Evolutionary conservation across 202 grass and related monocot species (phyloP), one percentile per base, ranked within the genome.

Genomic region (Digitaria exilis): DNA sequence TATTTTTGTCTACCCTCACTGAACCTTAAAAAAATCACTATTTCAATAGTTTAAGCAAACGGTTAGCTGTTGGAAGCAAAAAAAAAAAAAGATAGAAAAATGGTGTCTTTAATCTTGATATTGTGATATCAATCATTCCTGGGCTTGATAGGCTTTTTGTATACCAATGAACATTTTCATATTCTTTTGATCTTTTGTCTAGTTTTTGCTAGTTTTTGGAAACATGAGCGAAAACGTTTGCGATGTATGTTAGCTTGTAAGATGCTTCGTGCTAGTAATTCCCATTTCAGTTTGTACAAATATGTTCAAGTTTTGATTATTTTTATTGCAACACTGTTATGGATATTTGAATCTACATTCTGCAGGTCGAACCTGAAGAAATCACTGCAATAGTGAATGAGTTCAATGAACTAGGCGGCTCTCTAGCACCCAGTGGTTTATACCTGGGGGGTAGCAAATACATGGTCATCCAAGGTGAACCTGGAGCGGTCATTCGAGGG

Each of bases 381-480:
- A 81, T 91, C 39, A 52, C 22, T 49, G 76, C 70, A 29, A 34
- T 90, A 67, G 74, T 86, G 84, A 82, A 83, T 52, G 79, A 90
- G 58, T 86, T 86, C 52, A 52, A 31, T 41, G 84, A 90, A 49
- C 84, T 81, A 77, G 89, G n/a, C n/a, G 52, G 89, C 34, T 87
- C 81, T 72, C 78, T 91, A 32, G 85, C 71, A 84, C 89, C 84
- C 49, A 87, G 81, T 61, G 85, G 89, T 57, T 84, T 91, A 66
- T 71, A 84, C 37, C 80, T 87, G 58, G 76, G 81, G 21, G 80
- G 76, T 65, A 44, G 71, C 34, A 91, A 91, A 57, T 84, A 87
- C 76, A 91, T 90, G 84, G 89, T 87, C 64, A 91, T 91, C 46
- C 89, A 91, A 77, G 89, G 89, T 76, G 81, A 91, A 77, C 39